phyloP scores from a whole-genome alignment of 2,329 filamentous ascomycete genomes.

The Colletotrichum sp. region DNA sequence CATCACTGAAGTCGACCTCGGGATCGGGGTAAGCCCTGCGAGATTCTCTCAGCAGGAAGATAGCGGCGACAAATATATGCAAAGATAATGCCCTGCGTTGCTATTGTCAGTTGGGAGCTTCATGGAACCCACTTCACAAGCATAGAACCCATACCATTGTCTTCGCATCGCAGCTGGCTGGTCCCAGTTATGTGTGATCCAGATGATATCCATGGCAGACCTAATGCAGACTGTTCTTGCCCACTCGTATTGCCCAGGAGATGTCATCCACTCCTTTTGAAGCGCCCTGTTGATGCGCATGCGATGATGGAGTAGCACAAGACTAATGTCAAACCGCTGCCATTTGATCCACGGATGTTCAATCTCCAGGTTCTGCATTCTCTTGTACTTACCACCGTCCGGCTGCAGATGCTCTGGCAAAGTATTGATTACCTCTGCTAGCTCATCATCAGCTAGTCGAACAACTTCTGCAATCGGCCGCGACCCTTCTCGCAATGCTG shows the following conservation, averaged over 20 bases:
- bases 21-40: background rate
- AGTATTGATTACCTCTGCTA: slow-evolving; percentile 20
- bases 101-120: background rate
- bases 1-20: background rate
- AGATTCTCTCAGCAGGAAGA: slow-evolving; percentile 5
- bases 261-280: background rate
- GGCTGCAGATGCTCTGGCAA: slow-evolving; percentile 16
- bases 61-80: slow-evolving; percentile 6
- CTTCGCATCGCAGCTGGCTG: slow-evolving; percentile 8
- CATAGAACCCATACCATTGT: background rate
- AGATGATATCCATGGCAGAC: slow-evolving; percentile 9
- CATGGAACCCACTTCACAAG: background rate
- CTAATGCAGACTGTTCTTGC: slow-evolving; percentile 3
- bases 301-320: slow-evolving; percentile 13
- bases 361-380: background rate
- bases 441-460: slow-evolving; percentile 7
- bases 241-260: background rate
- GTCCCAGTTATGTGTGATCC: slow-evolving; percentile 16
- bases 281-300: slow-evolving; percentile 16
- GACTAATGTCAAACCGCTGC: slow-evolving; percentile 20
- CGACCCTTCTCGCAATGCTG: background rate
- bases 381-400: background rate
- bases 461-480: background rate
- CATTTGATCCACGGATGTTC: slow-evolving; percentile 17
- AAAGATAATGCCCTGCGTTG: background rate